phyloP scores from a whole-genome alignment of 1,284 basidiomycete genomes.

The Sporisorium exsertum region DNA sequence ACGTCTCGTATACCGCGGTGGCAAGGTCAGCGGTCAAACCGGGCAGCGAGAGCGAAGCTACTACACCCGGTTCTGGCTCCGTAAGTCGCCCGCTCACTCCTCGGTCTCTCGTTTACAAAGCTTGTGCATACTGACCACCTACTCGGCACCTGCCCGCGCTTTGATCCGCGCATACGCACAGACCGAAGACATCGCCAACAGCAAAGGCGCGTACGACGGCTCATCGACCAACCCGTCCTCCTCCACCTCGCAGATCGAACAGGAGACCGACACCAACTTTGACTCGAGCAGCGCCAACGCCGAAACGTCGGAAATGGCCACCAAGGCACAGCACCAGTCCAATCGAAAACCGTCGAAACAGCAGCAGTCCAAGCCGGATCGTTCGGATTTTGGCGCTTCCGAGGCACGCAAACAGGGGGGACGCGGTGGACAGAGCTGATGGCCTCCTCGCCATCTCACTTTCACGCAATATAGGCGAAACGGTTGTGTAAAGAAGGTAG shows the following conservation, averaged over 20 bases:
- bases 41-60: conserved; percentile 45
- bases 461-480: no score
- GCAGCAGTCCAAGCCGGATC: conserved; percentile 17
- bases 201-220: conserved; percentile 31
- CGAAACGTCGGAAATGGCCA: conserved; percentile 17
- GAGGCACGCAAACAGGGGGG: conserved; percentile 31
- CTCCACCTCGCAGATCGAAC: conserved; percentile 21
- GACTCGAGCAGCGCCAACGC: conserved; percentile 9
- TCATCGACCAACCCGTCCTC: conserved; percentile 11
- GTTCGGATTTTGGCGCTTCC: conserved; percentile 21
- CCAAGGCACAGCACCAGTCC: conserved; percentile 8
- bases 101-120: no score
- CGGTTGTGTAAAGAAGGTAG: no score
- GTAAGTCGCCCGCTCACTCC: conserved; percentile 17
- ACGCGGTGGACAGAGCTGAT: conserved; percentile 1
- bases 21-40: conserved; percentile 38
- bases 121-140: no score
- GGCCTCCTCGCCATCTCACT: no score
- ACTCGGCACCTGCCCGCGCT: no score
- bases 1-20: background rate
- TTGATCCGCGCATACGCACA: no score
- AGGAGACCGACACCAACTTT: conserved; percentile 31
- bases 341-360: conserved; percentile 15
- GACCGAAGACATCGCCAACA: conserved; percentile 50
- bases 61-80: conserved; percentile 32